Conservation (phyloP, 2,329 filamentous ascomycete genomes). For the Cercospora sojina region DNA sequence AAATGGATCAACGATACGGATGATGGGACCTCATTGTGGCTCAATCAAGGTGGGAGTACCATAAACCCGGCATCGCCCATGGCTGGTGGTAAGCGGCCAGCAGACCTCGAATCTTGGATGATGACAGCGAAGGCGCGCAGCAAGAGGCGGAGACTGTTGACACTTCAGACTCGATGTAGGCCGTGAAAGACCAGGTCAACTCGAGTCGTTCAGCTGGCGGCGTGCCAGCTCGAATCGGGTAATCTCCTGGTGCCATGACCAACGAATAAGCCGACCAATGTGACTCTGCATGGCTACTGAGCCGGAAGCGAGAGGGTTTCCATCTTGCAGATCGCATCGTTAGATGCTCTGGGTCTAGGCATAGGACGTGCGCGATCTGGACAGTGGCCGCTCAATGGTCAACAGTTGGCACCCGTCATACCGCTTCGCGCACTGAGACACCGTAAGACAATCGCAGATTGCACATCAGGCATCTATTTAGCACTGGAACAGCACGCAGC, state of each 20-base stretch:
- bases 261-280: background rate
- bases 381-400: background rate
- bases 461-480: background rate
- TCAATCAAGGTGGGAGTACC: background rate
- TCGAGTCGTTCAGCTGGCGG: background rate
- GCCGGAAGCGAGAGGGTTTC: background rate
- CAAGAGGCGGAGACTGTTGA: background rate
- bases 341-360: background rate
- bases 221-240: background rate
- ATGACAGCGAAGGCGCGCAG: background rate
- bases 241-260: background rate
- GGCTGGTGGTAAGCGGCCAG: background rate
- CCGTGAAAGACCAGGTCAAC: background rate
- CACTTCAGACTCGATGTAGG: background rate
- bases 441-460: background rate
- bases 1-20: background rate
- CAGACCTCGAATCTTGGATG: slow-evolving; percentile 5
- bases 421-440: background rate
- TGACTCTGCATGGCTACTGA: background rate
- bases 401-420: background rate
- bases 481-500: background rate
- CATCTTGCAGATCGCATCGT: background rate
- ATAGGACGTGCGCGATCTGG: background rate
- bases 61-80: background rate
- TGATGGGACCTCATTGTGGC: slow-evolving; percentile 1